These are phyloP conservation scores for Kwoniella europaea DNA, from an alignment of 768 basidiomycete species.

Conservation along the genomic window DNA sequence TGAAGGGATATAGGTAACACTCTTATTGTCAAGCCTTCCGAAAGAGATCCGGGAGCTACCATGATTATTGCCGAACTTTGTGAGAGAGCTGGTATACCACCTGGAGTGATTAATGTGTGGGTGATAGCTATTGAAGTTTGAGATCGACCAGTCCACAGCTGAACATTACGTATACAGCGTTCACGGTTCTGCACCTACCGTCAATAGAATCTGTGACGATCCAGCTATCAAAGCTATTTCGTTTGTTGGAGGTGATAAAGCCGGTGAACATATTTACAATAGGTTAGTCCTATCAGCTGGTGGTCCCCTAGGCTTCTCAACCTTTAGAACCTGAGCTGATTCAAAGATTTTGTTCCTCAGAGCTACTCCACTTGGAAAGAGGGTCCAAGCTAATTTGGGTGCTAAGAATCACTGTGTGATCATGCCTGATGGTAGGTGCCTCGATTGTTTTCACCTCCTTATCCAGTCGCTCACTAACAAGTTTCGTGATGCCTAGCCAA, in stretches of 20 bases:
- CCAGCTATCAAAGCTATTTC: constrained; percentile 90
- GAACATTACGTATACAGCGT: constrained; percentile 63
- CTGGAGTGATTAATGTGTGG: constrained; percentile 76
- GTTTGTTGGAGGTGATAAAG: constrained; percentile 92
- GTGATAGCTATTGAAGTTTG: constrained; percentile 11
- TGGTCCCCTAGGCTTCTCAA: no score
- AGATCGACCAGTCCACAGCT: background rate
- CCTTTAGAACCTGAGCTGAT: constrained; percentile 4
- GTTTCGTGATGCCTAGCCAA: constrained; percentile 65
- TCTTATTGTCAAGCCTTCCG: constrained; percentile 90
- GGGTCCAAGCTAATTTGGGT: constrained; percentile 84
- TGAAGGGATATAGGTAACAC: constrained; percentile 70
- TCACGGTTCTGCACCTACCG: constrained; percentile 85
- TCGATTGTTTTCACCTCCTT: background rate
- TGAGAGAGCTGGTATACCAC: constrained; percentile 69
- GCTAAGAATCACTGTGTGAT: constrained; percentile 94
- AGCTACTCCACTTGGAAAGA: constrained; percentile 83
- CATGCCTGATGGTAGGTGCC: constrained; percentile 82
- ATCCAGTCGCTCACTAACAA: background rate
- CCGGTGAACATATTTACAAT: constrained; percentile 92
- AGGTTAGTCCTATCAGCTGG: constrained; percentile 60
- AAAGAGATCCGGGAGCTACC: constrained; percentile 94
- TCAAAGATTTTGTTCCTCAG: no score
- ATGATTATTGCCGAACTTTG: constrained; percentile 98
- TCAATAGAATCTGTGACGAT: constrained; percentile 89